Evolutionary conservation across 768 basidiomycete genomes (phyloP), one percentile per base, ranked within the genome.

Genomic region (Suillus weaverae): DNA sequence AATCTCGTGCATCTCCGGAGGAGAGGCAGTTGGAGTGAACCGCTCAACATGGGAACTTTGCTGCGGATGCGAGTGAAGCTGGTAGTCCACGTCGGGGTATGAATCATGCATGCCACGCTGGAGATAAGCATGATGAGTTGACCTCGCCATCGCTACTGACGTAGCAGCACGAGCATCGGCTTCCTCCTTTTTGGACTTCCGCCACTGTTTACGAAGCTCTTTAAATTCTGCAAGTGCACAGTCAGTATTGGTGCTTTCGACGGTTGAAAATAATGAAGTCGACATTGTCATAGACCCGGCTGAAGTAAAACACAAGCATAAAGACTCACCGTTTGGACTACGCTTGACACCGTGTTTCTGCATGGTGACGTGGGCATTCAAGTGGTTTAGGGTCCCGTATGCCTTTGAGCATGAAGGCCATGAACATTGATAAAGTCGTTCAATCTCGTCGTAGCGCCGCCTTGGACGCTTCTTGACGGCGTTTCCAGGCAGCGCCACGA

Each of bases 341-440:
- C 96, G 86, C 79, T 97, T 98, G 18, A 82, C 63, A 50, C 97
- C 97, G 74, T 99, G 97, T 77, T 92, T 92, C 77, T 98, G 97
- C 93, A 97, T 97, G n/a, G 89, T 91, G 64, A 98, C 94, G 76
- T 99, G 97, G 36, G 95, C 95, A 74, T 99, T 99, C 66, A 99
- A 83, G 77, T 99, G 97, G 74, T 99, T 98, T 57, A 98, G 83
- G 5, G 95, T 97, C 36, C 95, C 95, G 72, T 97, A 97, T 33
- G 92, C 84, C 79, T 97, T 97, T 62, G 86, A 83, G 68, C 88
- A 89, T 51, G 86, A 83, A 5, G 84, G 85, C 85, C 88, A 93
- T 59, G 89, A 89, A 81, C 96, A 98, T 63, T 86, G 85, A 74
- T 98, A 98, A 61, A 97, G 78, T 33, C 96, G 87, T 78, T 97